Percentiles rank a stretch among this genome's conserved stretches.
Conservation (phyloP, 2,329 filamentous ascomycete species). For the Cladorrhinum sp. region DNA sequence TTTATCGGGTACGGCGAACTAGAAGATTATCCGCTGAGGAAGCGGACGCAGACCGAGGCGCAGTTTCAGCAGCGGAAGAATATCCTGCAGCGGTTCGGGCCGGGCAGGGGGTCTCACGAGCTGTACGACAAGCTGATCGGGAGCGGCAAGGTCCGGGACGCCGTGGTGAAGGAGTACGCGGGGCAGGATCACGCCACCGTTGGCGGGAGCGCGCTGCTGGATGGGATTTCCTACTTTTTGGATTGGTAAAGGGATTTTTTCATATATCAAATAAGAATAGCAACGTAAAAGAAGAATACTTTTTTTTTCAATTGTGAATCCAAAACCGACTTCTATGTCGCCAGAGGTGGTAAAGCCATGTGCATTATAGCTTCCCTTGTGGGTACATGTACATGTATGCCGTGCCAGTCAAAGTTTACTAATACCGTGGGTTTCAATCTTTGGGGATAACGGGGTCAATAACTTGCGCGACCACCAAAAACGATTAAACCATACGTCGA, state of each 20-base stretch:
- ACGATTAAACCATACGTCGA: constrained; percentile 44
- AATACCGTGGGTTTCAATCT: constrained; percentile 50
- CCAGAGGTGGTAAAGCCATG: too few relatives aligned
- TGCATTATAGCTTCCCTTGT: too few relatives aligned
- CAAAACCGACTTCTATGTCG: too few relatives aligned
- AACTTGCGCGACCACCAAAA: constrained; percentile 45
- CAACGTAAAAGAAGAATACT: too few relatives aligned
- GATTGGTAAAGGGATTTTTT: constrained; percentile 24
- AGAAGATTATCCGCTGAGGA: constrained; percentile 23
- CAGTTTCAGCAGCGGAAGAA: constrained; percentile 20
- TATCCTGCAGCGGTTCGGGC: constrained; percentile 14
- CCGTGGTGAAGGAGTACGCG: constrained; percentile 26
- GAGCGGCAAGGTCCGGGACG: constrained; percentile 23
- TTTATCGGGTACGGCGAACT: constrained; percentile 25
- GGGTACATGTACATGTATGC: too few relatives aligned
- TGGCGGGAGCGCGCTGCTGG: constrained; percentile 24
- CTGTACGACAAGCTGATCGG: constrained; percentile 21
- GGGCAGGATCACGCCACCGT: constrained; percentile 27
- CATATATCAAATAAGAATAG: too few relatives aligned
- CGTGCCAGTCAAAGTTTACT: too few relatives aligned
- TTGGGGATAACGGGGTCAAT: constrained; percentile 22
- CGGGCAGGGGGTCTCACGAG: constrained; percentile 23
- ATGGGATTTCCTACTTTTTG: constrained; percentile 28
- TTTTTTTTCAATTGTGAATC: too few relatives aligned
- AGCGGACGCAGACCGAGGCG: constrained; percentile 25